These are phyloP conservation scores for Ustilaginoidea virens DNA, from an alignment of 2,329 filamentous ascomycete species.

Conservation along the genomic window DNA sequence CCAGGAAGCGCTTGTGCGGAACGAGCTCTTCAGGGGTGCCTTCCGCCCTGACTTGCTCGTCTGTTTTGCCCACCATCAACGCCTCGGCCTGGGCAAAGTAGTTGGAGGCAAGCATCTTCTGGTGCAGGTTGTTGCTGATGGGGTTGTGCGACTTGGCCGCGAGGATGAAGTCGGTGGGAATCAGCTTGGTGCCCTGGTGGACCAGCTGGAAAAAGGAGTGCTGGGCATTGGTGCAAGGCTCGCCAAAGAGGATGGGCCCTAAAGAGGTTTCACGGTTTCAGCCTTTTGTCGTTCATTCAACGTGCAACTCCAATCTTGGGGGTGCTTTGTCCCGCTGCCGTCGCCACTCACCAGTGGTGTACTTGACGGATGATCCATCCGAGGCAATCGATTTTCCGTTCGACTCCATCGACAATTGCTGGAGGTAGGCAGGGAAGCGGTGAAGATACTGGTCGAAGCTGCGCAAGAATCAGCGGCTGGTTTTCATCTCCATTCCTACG, in stretches of 20 bases:
- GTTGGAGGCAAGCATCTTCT: slow-evolving; percentile 89
- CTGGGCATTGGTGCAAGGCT: slow-evolving; percentile 97
- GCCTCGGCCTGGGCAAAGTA: slow-evolving; percentile 83
- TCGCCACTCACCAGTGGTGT: slow-evolving; percentile 57
- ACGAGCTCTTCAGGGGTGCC: slow-evolving; percentile 60
- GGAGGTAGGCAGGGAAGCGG: slow-evolving; percentile 96
- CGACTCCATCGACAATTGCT: slow-evolving; percentile 98
- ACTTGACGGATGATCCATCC: slow-evolving; percentile 84
- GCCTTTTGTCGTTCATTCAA: too few relatives aligned
- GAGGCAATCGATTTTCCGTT: slow-evolving; percentile 94
- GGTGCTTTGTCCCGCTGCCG: neutral
- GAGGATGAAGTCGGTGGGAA: slow-evolving; percentile 94
- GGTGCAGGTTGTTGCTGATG: slow-evolving; percentile 79
- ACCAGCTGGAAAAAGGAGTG: slow-evolving; percentile 99
- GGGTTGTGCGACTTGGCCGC: slow-evolving; percentile 96
- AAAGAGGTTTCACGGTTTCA: too few relatives aligned
- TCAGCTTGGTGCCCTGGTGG: slow-evolving; percentile 97
- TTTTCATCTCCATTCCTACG: too few relatives aligned
- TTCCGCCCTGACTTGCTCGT: slow-evolving; percentile 64
- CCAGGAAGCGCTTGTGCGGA: slow-evolving; percentile 98
- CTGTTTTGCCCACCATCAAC: slow-evolving; percentile 80
- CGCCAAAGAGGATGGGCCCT: slow-evolving; percentile 85
- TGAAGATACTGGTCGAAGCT: slow-evolving; percentile 98
- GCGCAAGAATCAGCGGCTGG: slow-evolving; percentile 6
- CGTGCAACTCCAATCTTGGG: too few relatives aligned